phyloP scores from a whole-genome alignment of 257 asterid species.

The Datura wrightii region DNA sequence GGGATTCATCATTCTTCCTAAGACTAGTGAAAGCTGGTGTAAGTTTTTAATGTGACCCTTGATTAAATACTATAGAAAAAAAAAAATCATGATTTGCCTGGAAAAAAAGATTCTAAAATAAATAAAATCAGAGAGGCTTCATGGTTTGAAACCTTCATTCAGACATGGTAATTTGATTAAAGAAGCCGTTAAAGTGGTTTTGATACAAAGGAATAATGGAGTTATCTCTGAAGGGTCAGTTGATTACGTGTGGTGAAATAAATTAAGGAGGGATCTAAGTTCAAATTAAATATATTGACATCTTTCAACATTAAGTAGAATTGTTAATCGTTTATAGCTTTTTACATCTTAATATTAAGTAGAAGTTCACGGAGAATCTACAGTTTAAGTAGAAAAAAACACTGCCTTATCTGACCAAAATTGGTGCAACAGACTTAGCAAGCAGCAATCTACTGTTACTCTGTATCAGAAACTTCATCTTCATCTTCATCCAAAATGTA shows the following conservation, averaged over 20 bases:
- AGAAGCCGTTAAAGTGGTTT: too few species aligned
- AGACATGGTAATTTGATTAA: too few species aligned
- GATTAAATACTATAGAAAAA: too few species aligned
- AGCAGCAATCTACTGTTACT: conserved; percentile 41
- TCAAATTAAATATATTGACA: not conserved
- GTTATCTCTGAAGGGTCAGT: not conserved
- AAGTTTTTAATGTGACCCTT: too few species aligned
- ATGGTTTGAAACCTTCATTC: too few species aligned
- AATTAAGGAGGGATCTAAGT: not conserved
- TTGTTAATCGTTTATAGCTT: not conserved
- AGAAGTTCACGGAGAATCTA: not conserved
- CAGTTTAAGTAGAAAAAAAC: not conserved
- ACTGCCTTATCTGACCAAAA: not conserved
- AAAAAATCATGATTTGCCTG: too few species aligned
- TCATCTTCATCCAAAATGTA: conserved; percentile 97
- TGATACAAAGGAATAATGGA: not conserved
- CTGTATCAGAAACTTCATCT: conserved; percentile 75
- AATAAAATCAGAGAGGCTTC: too few species aligned
- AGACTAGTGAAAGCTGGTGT: too few species aligned
- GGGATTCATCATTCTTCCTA: too few species aligned
- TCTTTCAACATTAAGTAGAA: not conserved
- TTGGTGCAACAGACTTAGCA: not conserved
- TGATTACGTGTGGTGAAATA: not conserved
- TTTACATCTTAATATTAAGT: not conserved
- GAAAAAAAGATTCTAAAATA: too few species aligned